A percentile compares a stretch with the other conserved stretches of the same genome.
These are phyloP conservation scores for Mycena filopes DNA, from an alignment of 768 basidiomycete genomes.

Conservation along the genomic window DNA sequence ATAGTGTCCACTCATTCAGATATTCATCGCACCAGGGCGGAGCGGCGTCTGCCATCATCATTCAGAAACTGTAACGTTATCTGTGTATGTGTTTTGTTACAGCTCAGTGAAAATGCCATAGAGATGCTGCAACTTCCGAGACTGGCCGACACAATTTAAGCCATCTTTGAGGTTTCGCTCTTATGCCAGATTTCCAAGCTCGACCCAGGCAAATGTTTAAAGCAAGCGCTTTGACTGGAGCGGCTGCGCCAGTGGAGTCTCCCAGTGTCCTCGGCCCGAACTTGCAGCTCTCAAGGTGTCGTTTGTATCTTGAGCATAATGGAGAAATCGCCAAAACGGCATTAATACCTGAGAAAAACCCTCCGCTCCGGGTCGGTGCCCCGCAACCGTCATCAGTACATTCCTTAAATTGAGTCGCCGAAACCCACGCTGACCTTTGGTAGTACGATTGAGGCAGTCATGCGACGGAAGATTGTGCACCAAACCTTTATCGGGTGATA, in stretches of 20 bases:
- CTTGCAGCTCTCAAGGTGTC: no score
- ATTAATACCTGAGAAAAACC: slow-evolving; percentile 14
- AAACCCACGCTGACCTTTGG: slow-evolving; percentile 7
- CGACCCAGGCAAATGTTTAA: no score
- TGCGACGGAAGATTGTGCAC: slow-evolving; percentile 30
- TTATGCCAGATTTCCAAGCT: no score
- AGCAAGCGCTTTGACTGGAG: no score
- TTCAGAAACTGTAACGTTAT: slow-evolving; percentile 79
- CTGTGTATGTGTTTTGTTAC: slow-evolving; percentile 2
- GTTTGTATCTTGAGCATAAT: slow-evolving; percentile 32
- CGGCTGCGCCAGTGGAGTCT: no score
- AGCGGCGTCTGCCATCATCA: slow-evolving; percentile 89
- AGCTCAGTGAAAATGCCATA: slow-evolving; percentile 11
- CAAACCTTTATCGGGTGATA: slow-evolving; percentile 18
- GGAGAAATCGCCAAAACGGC: slow-evolving; percentile 13
- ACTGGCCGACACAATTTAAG: no score
- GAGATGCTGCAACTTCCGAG: background rate
- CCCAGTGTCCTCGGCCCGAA: no score
- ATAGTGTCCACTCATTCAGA: slow-evolving; percentile 23
- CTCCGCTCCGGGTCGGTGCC: background rate
- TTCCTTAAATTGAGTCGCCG: background rate
- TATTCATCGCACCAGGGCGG: slow-evolving; percentile 70
- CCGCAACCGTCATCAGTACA: slow-evolving; percentile 12
- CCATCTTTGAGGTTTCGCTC: no score
- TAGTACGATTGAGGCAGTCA: background rate